A percentile compares a stretch with the other conserved stretches of the same genome.
These are phyloP conservation scores for Aspergillus versicolor DNA, from an alignment of 2,329 filamentous ascomycete species.

Conservation along the genomic window DNA sequence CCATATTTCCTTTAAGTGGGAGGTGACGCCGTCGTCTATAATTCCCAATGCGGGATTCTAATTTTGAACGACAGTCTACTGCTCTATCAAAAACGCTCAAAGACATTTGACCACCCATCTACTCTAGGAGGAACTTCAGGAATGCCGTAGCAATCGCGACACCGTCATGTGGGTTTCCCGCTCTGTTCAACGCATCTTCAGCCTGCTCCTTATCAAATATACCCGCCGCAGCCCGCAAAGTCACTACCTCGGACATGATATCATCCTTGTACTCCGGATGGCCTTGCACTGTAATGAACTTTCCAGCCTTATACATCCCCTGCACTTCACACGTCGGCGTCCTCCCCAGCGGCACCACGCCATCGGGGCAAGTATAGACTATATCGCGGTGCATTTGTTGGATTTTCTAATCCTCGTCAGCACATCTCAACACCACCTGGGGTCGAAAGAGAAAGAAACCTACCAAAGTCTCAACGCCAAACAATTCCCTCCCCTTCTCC, in stretches of 20 bases:
- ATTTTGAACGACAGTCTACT: neutral
- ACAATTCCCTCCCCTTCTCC: slow-evolving; percentile 67
- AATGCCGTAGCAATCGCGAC: slow-evolving; percentile 72
- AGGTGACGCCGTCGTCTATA: neutral
- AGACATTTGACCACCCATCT: neutral
- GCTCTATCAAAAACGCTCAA: neutral
- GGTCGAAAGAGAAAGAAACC: slow-evolving; percentile 19
- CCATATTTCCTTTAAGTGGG: neutral
- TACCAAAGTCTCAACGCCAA: slow-evolving; percentile 64
- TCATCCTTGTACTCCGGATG: slow-evolving; percentile 78
- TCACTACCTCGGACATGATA: slow-evolving; percentile 69
- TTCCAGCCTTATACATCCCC: slow-evolving; percentile 69
- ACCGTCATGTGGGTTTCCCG: slow-evolving; percentile 72
- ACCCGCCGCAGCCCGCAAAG: slow-evolving; percentile 62
- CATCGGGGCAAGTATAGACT: slow-evolving; percentile 63
- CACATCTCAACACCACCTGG: neutral
- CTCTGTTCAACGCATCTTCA: slow-evolving; percentile 66
- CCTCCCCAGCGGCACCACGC: slow-evolving; percentile 62
- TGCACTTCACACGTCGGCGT: slow-evolving; percentile 72
- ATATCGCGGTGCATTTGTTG: slow-evolving; percentile 88
- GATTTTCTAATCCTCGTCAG: slow-evolving; percentile 40
- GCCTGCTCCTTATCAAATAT: slow-evolving; percentile 70
- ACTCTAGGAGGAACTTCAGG: slow-evolving; percentile 70
- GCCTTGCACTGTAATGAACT: slow-evolving; percentile 75
- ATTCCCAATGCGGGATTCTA: neutral